These are phyloP conservation scores for Herpetomonas muscarum DNA, from an alignment of 208 protist species.

Conservation along the genomic window DNA sequence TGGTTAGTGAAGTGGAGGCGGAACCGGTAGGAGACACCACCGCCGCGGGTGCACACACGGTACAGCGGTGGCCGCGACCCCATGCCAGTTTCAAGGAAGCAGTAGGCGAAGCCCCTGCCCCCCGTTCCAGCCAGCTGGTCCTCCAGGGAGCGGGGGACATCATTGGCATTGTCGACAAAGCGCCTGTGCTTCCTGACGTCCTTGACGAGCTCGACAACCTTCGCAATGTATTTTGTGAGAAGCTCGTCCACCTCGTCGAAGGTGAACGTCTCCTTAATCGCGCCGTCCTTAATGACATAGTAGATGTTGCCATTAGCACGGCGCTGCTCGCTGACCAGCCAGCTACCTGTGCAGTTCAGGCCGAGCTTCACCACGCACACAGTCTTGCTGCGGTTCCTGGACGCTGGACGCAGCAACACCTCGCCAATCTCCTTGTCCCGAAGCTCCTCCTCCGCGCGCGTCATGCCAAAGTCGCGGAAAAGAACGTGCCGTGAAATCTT, in stretches of 20 bases:
- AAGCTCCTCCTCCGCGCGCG: constrained; percentile 42
- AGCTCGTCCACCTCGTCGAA: constrained; percentile 84
- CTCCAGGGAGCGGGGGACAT: constrained; percentile 52
- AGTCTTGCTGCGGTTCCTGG: constrained; percentile 27
- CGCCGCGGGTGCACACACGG: constrained; percentile 54
- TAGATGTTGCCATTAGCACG: constrained; percentile 55
- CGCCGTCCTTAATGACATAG: constrained; percentile 61
- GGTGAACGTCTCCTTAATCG: constrained; percentile 31
- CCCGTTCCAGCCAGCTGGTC: constrained; percentile 26
- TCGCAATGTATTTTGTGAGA: constrained; percentile 51
- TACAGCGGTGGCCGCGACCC: constrained; percentile 45
- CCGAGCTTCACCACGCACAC: constrained; percentile 80
- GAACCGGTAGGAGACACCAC: constrained; percentile 45
- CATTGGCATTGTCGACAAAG: constrained; percentile 50
- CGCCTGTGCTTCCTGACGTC: constrained; percentile 55
- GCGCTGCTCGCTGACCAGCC: constrained; percentile 70
- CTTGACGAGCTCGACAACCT: constrained; percentile 52
- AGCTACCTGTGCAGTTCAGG: constrained; percentile 47
- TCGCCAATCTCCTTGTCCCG: constrained; percentile 81
- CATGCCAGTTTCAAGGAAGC: constrained; percentile 60
- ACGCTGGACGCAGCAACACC: constrained; percentile 59
- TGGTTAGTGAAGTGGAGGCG: constrained; percentile 70
- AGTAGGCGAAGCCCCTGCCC: constrained; percentile 53
- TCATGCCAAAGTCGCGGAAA: constrained; percentile 60
- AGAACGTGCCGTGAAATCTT: constrained; percentile 80